These are phyloP conservation scores for Suillus subalutaceus DNA, from an alignment of 768 basidiomycete genomes.

Conservation along the genomic window DNA sequence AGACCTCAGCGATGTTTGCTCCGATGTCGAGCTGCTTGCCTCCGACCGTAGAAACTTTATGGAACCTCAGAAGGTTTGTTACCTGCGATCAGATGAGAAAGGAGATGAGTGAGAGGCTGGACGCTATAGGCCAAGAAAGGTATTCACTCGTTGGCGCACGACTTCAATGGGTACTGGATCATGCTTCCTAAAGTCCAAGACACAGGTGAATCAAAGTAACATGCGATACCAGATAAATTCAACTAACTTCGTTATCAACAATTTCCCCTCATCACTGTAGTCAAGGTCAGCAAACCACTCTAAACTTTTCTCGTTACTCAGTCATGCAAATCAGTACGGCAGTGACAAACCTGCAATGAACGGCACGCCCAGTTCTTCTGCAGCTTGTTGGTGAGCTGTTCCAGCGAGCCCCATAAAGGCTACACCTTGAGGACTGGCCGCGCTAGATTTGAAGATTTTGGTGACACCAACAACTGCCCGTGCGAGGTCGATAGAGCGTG, in stretches of 20 bases:
- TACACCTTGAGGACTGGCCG: constrained; percentile 32
- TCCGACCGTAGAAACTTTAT: constrained; percentile 50
- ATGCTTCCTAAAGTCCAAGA: constrained; percentile 46
- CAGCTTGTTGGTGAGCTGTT: constrained; percentile 60
- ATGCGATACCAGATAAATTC: too few relatives aligned
- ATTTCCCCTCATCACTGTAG: constrained; percentile 56
- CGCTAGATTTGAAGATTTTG: constrained; percentile 46
- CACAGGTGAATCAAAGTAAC: constrained; percentile 1
- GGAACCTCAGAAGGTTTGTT: constrained; percentile 42
- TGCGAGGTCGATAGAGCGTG: constrained; percentile 57
- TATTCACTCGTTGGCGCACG: constrained; percentile 47
- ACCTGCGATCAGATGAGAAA: constrained; percentile 36
- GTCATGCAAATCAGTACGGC: neutral
- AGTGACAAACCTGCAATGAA: constrained; percentile 59
- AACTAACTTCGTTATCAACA: constrained; percentile 60
- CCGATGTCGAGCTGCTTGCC: constrained; percentile 47
- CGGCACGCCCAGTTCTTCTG: constrained; percentile 53
- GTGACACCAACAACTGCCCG: constrained; percentile 56
- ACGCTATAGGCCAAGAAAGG: neutral
- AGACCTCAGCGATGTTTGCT: constrained; percentile 48
- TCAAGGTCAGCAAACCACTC: constrained; percentile 74
- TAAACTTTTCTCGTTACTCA: constrained; percentile 21
- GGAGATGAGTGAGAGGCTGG: neutral
- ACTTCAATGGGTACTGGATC: constrained; percentile 45
- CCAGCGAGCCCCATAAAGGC: constrained; percentile 68